Evolutionary conservation across 169 alveolate genomes (phyloP).

Genomic region (Perkinsus marinus): DNA sequence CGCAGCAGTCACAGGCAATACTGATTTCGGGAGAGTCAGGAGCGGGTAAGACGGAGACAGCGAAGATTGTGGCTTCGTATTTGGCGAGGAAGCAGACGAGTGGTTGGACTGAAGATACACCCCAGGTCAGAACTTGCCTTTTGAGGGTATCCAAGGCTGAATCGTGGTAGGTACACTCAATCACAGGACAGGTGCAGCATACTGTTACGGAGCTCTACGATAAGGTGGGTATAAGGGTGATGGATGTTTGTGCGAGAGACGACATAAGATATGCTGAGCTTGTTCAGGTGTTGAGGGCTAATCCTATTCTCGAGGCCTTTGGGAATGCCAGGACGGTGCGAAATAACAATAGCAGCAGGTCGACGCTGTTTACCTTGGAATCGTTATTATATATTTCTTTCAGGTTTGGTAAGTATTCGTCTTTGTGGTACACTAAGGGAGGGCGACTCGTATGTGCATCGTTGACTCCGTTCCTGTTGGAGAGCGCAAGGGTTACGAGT

Average conservation of each 20-base stretch:
- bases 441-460: slow-evolving; percentile 80
- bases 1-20: slow-evolving; percentile 46
- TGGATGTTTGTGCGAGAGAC: too few relatives aligned
- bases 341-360: slow-evolving; percentile 86
- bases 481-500: slow-evolving; percentile 26
- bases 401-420: slow-evolving; percentile 41
- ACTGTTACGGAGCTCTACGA: background rate
- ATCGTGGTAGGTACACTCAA: background rate
- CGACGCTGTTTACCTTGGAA: slow-evolving; percentile 45
- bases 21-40: slow-evolving; percentile 80
- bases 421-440: slow-evolving; percentile 24
- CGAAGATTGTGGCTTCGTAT: slow-evolving; percentile 48
- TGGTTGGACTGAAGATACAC: slow-evolving; percentile 26
- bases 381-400: background rate
- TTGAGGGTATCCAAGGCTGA: background rate
- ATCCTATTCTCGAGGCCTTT: slow-evolving; percentile 93
- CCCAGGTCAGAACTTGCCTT: background rate
- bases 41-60: slow-evolving; percentile 83
- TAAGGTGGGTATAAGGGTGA: background rate
- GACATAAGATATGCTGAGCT: too few relatives aligned
- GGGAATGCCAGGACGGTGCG: slow-evolving; percentile 94
- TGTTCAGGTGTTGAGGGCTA: slow-evolving; percentile 36
- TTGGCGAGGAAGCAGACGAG: slow-evolving; percentile 22
- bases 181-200: background rate
- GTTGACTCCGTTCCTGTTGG: slow-evolving; percentile 79